Evolutionary conservation across 73 alveolate genomes (phyloP).

Genomic region (Uronychia binucleata): DNA sequence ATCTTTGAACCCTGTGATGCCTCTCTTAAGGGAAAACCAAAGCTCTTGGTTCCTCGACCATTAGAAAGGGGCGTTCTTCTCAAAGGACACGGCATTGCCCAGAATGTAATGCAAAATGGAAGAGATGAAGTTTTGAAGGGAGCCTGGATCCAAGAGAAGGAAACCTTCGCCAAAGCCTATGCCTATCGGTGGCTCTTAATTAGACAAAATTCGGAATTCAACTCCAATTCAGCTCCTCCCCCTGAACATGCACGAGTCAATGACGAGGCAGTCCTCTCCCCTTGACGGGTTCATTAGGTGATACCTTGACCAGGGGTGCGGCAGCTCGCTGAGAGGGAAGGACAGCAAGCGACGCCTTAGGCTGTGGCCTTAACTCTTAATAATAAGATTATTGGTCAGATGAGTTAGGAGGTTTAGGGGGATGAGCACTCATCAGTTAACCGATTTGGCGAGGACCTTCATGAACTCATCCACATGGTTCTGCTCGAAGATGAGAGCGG

Average conservation of each 20-base stretch:
- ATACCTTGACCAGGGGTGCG: background rate
- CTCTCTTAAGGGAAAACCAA: too few species aligned
- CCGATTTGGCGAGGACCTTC: background rate
- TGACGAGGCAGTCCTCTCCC: background rate
- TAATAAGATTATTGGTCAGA: background rate
- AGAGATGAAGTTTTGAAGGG: background rate
- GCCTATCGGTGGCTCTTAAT: too few species aligned
- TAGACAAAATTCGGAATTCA: too few species aligned
- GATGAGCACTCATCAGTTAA: background rate
- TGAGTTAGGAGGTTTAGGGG: background rate
- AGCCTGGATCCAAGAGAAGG: background rate
- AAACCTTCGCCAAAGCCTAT: too few species aligned
- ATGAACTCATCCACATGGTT: slow-evolving; percentile 39
- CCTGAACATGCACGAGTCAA: background rate
- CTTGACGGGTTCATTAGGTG: background rate
- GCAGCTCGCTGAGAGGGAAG: background rate
- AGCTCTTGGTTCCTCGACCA: too few species aligned
- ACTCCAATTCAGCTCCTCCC: background rate
- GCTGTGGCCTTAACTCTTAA: background rate
- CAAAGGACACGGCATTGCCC: too few species aligned
- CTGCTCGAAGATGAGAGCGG: slow-evolving; percentile 27
- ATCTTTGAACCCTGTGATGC: background rate
- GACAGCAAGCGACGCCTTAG: background rate
- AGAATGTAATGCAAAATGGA: background rate
- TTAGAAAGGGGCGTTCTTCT: too few species aligned